phyloP scores from a whole-genome alignment of 352 stramenopile genomes.

The Thalassiosira livingstoniorum region DNA sequence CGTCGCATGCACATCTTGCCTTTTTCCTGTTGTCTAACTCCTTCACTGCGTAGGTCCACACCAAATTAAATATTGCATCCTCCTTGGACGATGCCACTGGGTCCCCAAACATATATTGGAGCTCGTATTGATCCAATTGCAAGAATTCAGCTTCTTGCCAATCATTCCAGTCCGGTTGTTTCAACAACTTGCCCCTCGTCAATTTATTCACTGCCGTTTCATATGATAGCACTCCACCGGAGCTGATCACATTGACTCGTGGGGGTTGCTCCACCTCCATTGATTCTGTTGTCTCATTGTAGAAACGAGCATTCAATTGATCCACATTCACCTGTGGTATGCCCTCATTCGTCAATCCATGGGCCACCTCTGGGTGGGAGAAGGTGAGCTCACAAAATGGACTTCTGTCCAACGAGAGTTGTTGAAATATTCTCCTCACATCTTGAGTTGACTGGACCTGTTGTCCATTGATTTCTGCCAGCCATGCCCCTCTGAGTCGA shows the following conservation, averaged over 20 bases:
- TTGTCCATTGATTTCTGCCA: neutral
- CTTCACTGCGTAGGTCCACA: constrained; percentile 3
- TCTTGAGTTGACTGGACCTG: neutral
- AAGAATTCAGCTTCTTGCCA: neutral
- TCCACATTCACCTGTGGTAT: neutral
- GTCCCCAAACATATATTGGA: neutral
- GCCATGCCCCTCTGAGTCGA: neutral
- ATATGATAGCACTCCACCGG: neutral
- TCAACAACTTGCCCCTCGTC: neutral
- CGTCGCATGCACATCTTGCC: neutral
- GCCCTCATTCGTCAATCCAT: neutral
- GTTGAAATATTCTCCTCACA: neutral
- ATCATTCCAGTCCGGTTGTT: neutral
- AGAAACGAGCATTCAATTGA: neutral
- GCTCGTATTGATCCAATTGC: constrained; percentile 3
- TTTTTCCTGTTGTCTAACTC: neutral
- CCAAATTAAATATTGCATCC: neutral
- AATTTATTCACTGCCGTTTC: neutral
- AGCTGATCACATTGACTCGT: neutral
- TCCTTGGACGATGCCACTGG: neutral
- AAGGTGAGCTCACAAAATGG: neutral
- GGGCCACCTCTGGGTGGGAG: neutral
- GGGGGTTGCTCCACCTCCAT: neutral
- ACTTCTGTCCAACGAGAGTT: neutral
- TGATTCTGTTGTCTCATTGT: neutral